Percentiles rank a stretch among this genome's conserved stretches.
Evolutionary conservation across 73 alveolate species (phyloP).

Genomic region (Symbiodinium pilosum): DNA sequence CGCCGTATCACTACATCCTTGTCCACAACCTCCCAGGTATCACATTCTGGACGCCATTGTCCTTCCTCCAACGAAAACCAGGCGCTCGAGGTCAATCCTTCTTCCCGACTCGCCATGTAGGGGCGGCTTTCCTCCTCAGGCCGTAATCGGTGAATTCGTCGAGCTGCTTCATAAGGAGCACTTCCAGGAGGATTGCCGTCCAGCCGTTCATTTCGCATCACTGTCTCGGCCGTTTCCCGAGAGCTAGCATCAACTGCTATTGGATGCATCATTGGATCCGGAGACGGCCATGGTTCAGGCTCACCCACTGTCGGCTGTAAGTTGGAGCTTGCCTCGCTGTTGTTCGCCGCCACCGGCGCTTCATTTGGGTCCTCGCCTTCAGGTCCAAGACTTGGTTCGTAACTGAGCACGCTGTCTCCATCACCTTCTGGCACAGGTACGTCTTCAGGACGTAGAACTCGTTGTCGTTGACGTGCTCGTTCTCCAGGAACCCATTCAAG

Average conservation of each 20-base stretch:
- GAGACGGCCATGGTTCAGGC: not conserved
- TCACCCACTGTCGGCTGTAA: not conserved
- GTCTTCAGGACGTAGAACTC: not conserved
- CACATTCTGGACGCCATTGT: not conserved
- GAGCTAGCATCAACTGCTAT: not conserved
- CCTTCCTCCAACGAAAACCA: not conserved
- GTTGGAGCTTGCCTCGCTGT: not conserved
- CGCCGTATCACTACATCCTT: not conserved
- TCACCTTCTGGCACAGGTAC: not conserved
- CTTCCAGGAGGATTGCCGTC: not conserved
- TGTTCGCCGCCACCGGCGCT: not conserved
- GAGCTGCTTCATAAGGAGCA: not conserved
- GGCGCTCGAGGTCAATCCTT: too few species aligned
- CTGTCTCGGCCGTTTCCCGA: not conserved
- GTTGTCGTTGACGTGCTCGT: not conserved
- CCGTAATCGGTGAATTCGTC: not conserved
- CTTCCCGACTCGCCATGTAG: not conserved
- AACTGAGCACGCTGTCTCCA: not conserved
- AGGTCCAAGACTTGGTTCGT: not conserved
- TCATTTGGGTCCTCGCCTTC: not conserved
- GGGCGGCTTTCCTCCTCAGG: not conserved
- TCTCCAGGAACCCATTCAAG: not conserved
- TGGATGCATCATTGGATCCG: not conserved
- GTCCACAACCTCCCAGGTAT: not conserved
- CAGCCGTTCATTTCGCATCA: not conserved